Conservation (phyloP, 108 stramenopile species). For the Nitzschia sp. region DNA sequence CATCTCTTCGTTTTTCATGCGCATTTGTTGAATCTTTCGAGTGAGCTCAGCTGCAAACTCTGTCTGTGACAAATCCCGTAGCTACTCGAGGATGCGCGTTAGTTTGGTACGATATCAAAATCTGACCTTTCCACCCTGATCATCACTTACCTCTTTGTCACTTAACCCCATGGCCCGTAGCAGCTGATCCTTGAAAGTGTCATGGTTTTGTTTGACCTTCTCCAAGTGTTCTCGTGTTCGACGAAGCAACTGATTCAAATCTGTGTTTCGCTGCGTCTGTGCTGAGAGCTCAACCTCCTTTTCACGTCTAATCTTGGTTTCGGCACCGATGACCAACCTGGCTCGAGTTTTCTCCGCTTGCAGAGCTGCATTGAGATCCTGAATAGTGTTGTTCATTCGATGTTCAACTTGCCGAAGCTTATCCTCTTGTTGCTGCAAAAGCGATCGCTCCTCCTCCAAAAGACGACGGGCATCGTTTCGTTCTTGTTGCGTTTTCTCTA, state of each 20-base stretch:
- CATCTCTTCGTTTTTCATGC: conserved; percentile 19
- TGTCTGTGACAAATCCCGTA: conserved; percentile 11
- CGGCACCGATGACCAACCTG: conserved; percentile 28
- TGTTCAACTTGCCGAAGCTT: conserved; percentile 19
- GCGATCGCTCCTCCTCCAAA: conserved; percentile 16
- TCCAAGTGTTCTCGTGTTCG: conserved; percentile 21
- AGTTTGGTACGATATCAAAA: not conserved
- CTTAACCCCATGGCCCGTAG: conserved; percentile 23
- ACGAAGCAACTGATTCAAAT: conserved; percentile 22
- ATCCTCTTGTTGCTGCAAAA: conserved; percentile 11
- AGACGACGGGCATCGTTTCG: conserved; percentile 4
- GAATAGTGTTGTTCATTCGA: conserved; percentile 26
- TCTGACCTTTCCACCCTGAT: not conserved
- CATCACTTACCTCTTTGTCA: conserved; percentile 14
- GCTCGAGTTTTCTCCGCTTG: conserved; percentile 15
- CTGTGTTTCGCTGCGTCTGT: conserved; percentile 17
- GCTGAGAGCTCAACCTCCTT: conserved; percentile 22
- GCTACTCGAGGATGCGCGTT: not conserved
- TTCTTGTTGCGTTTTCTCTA: conserved; percentile 11
- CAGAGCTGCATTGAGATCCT: conserved; percentile 20
- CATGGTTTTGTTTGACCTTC: conserved; percentile 26
- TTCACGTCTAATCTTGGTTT: conserved; percentile 18
- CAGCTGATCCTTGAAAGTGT: conserved; percentile 19
- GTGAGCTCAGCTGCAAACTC: conserved; percentile 23
- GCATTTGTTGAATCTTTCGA: conserved; percentile 21